Conservation (phyloP, 208 protist species). For the Trypanosoma brucei region DNA sequence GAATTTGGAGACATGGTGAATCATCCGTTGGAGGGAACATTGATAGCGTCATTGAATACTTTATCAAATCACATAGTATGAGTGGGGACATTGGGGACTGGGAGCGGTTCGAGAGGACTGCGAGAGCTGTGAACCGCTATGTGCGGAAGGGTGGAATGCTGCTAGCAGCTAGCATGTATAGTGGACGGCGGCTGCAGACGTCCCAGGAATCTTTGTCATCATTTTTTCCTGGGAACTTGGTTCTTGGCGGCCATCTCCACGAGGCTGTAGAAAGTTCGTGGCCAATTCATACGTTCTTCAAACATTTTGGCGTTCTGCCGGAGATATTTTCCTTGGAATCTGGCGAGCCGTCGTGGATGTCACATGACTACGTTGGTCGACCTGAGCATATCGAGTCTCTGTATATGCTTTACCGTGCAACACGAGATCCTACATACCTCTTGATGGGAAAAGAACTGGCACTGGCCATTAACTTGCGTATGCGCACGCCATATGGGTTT, state of each 20-base stretch:
- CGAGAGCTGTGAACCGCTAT: conserved; percentile 21
- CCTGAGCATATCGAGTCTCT: conserved; percentile 86
- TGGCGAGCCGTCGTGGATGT: background rate
- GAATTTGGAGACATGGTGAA: conserved; percentile 18
- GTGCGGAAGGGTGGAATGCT: conserved; percentile 42
- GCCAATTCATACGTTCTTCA: conserved; percentile 62
- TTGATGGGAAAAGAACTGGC: conserved; percentile 65
- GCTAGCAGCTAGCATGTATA: conserved; percentile 44
- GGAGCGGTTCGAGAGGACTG: conserved; percentile 42
- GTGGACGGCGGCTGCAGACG: conserved; percentile 14
- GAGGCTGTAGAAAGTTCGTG: conserved; percentile 39
- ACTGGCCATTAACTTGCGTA: conserved; percentile 42
- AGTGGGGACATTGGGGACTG: conserved; percentile 44
- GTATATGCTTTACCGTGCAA: conserved; percentile 76
- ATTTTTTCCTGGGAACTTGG: conserved; percentile 77
- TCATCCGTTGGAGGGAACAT: conserved; percentile 56
- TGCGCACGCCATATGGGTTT: conserved; percentile 50
- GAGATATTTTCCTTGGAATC: conserved; percentile 43
- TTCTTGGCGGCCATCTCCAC: conserved; percentile 49
- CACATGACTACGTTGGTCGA: conserved; percentile 59
- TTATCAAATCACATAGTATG: conserved; percentile 72
- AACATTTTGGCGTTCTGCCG: conserved; percentile 62
- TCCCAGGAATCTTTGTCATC: conserved; percentile 56
- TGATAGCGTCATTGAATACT: conserved; percentile 88
- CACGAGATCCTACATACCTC: conserved; percentile 53